Evolutionary conservation across 108 stramenopile genomes (phyloP).

Genomic region (Craspedostauros australis): DNA sequence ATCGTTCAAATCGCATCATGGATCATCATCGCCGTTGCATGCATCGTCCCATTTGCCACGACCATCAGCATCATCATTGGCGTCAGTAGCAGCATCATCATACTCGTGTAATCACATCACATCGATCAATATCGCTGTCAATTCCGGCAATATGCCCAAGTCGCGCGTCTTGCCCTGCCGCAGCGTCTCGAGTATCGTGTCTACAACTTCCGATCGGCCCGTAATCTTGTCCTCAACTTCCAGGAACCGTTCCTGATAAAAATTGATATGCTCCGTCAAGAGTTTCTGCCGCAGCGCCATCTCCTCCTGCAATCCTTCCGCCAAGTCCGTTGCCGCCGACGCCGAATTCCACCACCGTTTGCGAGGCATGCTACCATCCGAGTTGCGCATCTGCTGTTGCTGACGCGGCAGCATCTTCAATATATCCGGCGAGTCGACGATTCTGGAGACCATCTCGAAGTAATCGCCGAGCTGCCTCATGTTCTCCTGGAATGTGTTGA

Average conservation of each 20-base stretch:
- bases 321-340: constrained; percentile 1
- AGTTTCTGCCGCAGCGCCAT: constrained; percentile 21
- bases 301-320: constrained; percentile 4
- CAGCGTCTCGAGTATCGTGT: constrained; percentile 23
- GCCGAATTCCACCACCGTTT: constrained; percentile 18
- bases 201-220: constrained; percentile 18
- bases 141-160: no score
- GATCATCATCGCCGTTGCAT: no score
- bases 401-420: constrained; percentile 17
- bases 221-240: constrained; percentile 31
- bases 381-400: background rate
- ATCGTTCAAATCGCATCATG: no score
- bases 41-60: no score
- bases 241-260: constrained; percentile 26
- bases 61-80: no score
- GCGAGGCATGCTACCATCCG: background rate
- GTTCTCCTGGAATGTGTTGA: constrained; percentile 33
- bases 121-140: no score
- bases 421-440: constrained; percentile 33
- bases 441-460: constrained; percentile 31
- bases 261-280: constrained; percentile 25
- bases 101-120: no score
- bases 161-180: no score
- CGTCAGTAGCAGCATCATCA: no score
- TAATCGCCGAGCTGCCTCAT: constrained; percentile 27